Percentiles rank a stretch among this genome's conserved stretches.
Conservation (phyloP, 2,329 filamentous ascomycete genomes). For the Fusarium armeniacum region DNA sequence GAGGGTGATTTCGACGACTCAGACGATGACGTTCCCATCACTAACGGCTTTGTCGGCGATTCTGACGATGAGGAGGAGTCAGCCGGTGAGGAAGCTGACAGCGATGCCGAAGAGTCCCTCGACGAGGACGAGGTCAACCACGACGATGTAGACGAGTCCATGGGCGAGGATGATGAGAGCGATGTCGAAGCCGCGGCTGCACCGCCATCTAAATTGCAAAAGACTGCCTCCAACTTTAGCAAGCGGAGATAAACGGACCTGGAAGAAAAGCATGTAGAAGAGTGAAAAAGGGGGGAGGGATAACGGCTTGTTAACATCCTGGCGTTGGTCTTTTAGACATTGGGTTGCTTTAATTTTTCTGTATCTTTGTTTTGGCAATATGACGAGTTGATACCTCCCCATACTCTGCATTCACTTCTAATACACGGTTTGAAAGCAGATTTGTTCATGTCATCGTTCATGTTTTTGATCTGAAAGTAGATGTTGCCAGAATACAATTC, state of each 20-base stretch:
- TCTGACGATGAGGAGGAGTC: constrained; percentile 72
- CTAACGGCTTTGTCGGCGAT: constrained; percentile 69
- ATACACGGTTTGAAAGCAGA: neutral
- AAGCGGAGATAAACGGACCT: constrained; percentile 44
- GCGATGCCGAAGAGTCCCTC: constrained; percentile 63
- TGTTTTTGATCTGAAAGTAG: constrained; percentile 19
- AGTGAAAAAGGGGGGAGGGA: constrained; percentile 19
- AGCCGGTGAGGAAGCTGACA: constrained; percentile 57
- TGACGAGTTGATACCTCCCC: constrained; percentile 51
- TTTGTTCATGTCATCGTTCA: constrained; percentile 27
- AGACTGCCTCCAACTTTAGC: constrained; percentile 40
- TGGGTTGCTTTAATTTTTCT: constrained; percentile 44
- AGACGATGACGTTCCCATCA: constrained; percentile 67
- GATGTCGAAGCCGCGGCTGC: constrained; percentile 61
- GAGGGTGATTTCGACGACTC: constrained; percentile 60
- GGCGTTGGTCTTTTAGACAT: constrained; percentile 51
- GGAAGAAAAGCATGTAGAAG: constrained; percentile 31
- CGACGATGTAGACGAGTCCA: constrained; percentile 68
- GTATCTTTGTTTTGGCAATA: constrained; percentile 49
- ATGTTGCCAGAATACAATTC: constrained; percentile 6
- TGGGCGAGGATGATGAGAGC: constrained; percentile 69
- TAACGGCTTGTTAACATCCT: constrained; percentile 41
- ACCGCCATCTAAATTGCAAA: constrained; percentile 61
- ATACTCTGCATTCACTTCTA: constrained; percentile 1
- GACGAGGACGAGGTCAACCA: constrained; percentile 73